Percentiles rank a stretch among this genome's conserved stretches.
These are phyloP conservation scores for Pestalotiopsis sp. DNA, from an alignment of 2,329 filamentous ascomycete genomes.

Conservation along the genomic window DNA sequence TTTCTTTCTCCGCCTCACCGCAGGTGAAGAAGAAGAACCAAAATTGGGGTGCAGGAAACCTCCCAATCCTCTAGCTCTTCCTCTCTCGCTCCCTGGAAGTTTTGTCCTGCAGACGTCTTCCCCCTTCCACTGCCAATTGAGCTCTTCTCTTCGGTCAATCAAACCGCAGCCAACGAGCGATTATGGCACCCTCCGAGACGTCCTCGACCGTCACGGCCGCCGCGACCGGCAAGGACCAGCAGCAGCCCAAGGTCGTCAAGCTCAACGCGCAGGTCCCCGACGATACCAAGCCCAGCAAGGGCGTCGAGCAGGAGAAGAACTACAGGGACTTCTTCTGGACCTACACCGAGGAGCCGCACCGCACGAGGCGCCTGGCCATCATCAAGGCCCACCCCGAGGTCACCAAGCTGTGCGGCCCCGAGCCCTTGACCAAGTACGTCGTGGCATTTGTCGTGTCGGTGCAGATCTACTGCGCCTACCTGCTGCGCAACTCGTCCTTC, in stretches of 20 bases:
- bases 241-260: conserved; percentile 12
- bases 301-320: conserved; percentile 33
- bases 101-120: background rate
- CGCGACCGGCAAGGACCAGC: background rate
- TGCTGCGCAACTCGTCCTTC: conserved; percentile 76
- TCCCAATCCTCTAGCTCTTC: background rate
- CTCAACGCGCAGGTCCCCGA: conserved; percentile 28
- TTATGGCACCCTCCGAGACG: conserved; percentile 11
- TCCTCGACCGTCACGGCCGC: conserved; percentile 12
- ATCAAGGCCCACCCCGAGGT: conserved; percentile 99
- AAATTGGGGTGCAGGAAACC: conserved; percentile 6
- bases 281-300: conserved; percentile 20
- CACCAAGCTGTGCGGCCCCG: conserved; percentile 93
- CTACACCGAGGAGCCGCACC: conserved; percentile 96
- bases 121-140: background rate
- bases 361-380: conserved; percentile 86
- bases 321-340: conserved; percentile 90
- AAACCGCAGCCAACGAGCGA: background rate
- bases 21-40: conserved; percentile 1
- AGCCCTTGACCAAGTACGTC: conserved; percentile 93
- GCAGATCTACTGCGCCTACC: conserved; percentile 77
- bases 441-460: conserved; percentile 82
- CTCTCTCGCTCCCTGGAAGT: background rate
- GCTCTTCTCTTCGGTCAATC: background rate
- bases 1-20: conserved; percentile 1